phyloP scores from a whole-genome alignment of 176 grass and related monocot genomes.

The Hsuehochloa calcarea region DNA sequence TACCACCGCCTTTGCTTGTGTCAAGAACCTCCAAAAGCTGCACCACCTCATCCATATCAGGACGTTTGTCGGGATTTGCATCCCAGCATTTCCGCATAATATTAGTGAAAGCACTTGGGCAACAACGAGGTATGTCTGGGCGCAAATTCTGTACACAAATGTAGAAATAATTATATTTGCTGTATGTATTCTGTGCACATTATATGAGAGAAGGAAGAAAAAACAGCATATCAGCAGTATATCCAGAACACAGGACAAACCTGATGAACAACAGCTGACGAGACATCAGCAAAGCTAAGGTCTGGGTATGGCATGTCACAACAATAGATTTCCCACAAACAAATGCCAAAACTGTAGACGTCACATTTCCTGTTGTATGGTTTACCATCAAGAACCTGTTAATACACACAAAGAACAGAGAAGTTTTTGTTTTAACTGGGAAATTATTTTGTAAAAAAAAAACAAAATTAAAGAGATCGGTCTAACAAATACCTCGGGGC shows the following conservation, averaged over 20 bases:
- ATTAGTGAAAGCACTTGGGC: constrained; percentile 52
- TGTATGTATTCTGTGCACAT: neutral
- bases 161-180: neutral
- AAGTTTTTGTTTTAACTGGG: neutral
- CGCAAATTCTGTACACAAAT: constrained; percentile 60
- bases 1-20: constrained; percentile 82
- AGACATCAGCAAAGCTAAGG: constrained; percentile 81
- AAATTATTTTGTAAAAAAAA: neutral
- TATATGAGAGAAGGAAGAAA: neutral
- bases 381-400: constrained; percentile 82
- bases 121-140: constrained; percentile 80
- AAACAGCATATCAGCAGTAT: neutral
- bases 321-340: constrained; percentile 91
- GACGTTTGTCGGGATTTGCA: constrained; percentile 69
- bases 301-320: constrained; percentile 89
- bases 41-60: constrained; percentile 85
- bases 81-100: constrained; percentile 91
- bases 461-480: neutral
- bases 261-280: constrained; percentile 76
- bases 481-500: constrained; percentile 63
- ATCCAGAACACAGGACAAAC: constrained; percentile 28
- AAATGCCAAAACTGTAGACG: constrained; percentile 87
- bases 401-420: neutral
- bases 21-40: constrained; percentile 64
- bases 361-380: constrained; percentile 90